Evolutionary conservation across 805 yeast genomes (phyloP).

Genomic region (Saccharomyces eubayanus): DNA sequence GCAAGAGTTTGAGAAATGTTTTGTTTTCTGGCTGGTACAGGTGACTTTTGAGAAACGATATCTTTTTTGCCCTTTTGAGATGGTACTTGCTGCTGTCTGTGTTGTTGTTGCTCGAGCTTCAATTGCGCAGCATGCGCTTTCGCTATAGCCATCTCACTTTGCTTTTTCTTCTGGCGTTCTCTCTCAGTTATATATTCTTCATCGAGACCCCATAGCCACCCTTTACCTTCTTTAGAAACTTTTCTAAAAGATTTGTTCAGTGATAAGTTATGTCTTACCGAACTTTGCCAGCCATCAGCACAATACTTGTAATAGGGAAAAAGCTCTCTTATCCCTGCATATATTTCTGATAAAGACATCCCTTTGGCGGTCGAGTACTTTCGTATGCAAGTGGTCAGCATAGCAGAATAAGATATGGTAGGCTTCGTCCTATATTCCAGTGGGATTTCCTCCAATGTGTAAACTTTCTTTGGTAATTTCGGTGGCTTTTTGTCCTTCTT

Average conservation of each 20-base stretch:
- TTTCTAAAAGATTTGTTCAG: slow-evolving; percentile 78
- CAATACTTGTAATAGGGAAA: slow-evolving; percentile 91
- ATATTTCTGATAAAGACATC: slow-evolving; percentile 75
- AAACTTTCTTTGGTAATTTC: slow-evolving; percentile 52
- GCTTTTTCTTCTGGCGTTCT: slow-evolving; percentile 63
- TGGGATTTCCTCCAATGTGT: slow-evolving; percentile 79
- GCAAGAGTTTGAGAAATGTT: slow-evolving; percentile 30
- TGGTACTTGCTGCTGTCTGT: slow-evolving; percentile 18
- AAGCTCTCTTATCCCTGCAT: slow-evolving; percentile 74
- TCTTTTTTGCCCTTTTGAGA: slow-evolving; percentile 23
- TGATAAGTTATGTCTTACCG: slow-evolving; percentile 83
- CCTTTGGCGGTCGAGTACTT: slow-evolving; percentile 61
- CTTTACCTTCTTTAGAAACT: slow-evolving; percentile 80
- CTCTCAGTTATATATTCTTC: slow-evolving; percentile 76
- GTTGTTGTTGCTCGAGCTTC: slow-evolving; percentile 45
- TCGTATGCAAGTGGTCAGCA: slow-evolving; percentile 72
- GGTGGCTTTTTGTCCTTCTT: slow-evolving; percentile 45
- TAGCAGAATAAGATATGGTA: slow-evolving; percentile 64
- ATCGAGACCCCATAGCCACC: slow-evolving; percentile 92
- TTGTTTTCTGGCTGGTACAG: slow-evolving; percentile 22
- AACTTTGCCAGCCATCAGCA: slow-evolving; percentile 96
- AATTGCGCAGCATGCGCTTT: slow-evolving; percentile 49
- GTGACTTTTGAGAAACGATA: slow-evolving; percentile 10
- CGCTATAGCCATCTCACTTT: slow-evolving; percentile 56
- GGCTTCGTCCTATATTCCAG: slow-evolving; percentile 82